Percentiles rank a stretch among this genome's conserved stretches.
Conservation (phyloP, 176 grass and related monocot genomes). For the Coix lacrymajobi region DNA sequence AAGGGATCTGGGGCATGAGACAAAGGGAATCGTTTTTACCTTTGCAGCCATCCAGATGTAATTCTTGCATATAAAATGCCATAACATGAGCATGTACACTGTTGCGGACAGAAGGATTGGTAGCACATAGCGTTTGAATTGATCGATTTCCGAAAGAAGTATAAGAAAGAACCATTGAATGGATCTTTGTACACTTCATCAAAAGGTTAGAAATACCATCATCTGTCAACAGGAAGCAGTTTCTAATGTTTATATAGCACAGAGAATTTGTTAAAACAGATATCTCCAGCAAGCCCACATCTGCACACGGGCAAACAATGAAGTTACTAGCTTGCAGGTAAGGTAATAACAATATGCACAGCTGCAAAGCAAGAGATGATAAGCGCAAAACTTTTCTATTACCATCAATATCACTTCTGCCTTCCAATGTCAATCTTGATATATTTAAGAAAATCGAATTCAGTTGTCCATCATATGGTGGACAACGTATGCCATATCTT, state of each 20-base stretch:
- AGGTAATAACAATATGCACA: background rate
- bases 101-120: background rate
- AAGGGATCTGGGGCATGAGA: background rate
- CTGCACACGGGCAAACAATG: constrained; percentile 19
- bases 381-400: background rate
- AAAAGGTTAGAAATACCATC: constrained; percentile 54
- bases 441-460: constrained; percentile 33
- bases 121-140: constrained; percentile 32
- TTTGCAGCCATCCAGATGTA: constrained; percentile 56
- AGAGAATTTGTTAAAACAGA: constrained; percentile 39
- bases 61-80: constrained; percentile 45
- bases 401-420: constrained; percentile 69
- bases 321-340: background rate
- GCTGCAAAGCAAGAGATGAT: constrained; percentile 5
- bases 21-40: constrained; percentile 25
- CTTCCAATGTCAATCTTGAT: constrained; percentile 67
- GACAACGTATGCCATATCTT: constrained; percentile 12
- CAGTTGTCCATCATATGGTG: background rate
- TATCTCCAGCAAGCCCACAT: constrained; percentile 40
- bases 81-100: constrained; percentile 31
- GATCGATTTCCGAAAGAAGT: constrained; percentile 54
- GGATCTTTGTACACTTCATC: constrained; percentile 43
- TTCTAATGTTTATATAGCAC: constrained; percentile 67
- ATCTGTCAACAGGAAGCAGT: constrained; percentile 55
- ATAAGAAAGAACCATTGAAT: constrained; percentile 57